phyloP scores from a whole-genome alignment of 2,329 filamentous ascomycete genomes.

The Fusarium sp. region DNA sequence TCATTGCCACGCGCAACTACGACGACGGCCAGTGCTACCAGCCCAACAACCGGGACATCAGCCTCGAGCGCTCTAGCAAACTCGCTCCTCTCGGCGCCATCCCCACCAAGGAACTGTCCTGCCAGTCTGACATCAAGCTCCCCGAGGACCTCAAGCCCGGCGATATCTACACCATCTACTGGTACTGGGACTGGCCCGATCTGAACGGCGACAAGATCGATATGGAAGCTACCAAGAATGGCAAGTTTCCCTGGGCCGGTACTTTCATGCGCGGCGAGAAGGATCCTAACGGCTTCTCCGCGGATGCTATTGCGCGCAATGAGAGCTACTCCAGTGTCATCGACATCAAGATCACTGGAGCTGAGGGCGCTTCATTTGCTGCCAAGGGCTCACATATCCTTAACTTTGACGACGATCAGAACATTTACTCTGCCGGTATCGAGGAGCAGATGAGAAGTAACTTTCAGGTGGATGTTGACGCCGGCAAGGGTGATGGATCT shows the following conservation, averaged over 20 bases:
- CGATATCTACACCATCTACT: slow-evolving; percentile 85
- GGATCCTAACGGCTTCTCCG: slow-evolving; percentile 55
- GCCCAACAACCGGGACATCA: slow-evolving; percentile 72
- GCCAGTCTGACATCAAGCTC: slow-evolving; percentile 84
- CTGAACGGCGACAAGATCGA: slow-evolving; percentile 61
- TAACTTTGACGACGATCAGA: slow-evolving; percentile 54
- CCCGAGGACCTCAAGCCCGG: slow-evolving; percentile 74
- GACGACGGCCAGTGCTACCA: slow-evolving; percentile 95
- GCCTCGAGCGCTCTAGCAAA: slow-evolving; percentile 67
- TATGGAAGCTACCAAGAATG: slow-evolving; percentile 55
- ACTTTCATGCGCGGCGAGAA: slow-evolving; percentile 57
- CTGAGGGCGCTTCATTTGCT: slow-evolving; percentile 41
- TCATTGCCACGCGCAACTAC: slow-evolving; percentile 83
- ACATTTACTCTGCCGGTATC: slow-evolving; percentile 61
- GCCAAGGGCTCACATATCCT: slow-evolving; percentile 43
- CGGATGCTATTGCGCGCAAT: slow-evolving; percentile 53
- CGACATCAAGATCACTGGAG: slow-evolving; percentile 56
- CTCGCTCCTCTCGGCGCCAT: slow-evolving; percentile 66
- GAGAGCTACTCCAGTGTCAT: slow-evolving; percentile 60
- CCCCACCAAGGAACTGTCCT: slow-evolving; percentile 74
- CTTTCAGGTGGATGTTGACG: slow-evolving; percentile 60
- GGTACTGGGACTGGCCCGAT: slow-evolving; percentile 95
- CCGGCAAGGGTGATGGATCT: slow-evolving; percentile 35
- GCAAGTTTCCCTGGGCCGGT: slow-evolving; percentile 59
- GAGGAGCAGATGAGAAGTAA: slow-evolving; percentile 60